Evolutionary conservation across 192 early-diverging fungal genomes (phyloP).

Genomic region (Mortierella alpina): DNA sequence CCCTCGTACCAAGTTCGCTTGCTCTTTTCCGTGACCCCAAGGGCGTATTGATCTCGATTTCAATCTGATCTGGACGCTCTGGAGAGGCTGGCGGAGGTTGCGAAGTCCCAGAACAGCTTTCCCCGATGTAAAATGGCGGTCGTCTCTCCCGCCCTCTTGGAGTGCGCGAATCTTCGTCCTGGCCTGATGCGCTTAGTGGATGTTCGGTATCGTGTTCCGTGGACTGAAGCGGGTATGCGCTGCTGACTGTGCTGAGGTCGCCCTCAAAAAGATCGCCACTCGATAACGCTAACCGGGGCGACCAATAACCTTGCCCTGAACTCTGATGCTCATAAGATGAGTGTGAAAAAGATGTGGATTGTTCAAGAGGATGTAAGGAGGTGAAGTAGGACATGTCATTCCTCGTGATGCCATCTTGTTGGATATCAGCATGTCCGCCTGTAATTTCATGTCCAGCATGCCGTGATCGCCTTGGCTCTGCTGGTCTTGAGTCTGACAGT

Average conservation of each 20-base stretch:
- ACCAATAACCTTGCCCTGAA: not conserved
- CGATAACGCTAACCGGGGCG: not conserved
- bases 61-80: not conserved
- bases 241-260: not conserved
- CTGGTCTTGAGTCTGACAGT: too few relatives aligned
- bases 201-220: not conserved
- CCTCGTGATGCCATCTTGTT: not conserved
- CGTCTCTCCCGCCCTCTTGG: not conserved
- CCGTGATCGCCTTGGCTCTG: too few relatives aligned
- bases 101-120: not conserved
- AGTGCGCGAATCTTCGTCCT: not conserved
- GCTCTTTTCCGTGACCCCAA: not conserved
- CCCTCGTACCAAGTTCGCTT: not conserved
- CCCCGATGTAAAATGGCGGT: not conserved
- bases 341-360: not conserved
- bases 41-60: not conserved
- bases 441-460: too few relatives aligned
- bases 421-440: not conserved
- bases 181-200: too few relatives aligned
- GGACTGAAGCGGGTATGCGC: too few relatives aligned
- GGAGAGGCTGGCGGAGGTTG: not conserved
- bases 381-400: not conserved
- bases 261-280: conserved; percentile 14
- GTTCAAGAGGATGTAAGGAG: conserved; percentile 8
- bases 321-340: too few relatives aligned